phyloP scores from a whole-genome alignment of 331 rosid species.

The Quercus lobata region DNA sequence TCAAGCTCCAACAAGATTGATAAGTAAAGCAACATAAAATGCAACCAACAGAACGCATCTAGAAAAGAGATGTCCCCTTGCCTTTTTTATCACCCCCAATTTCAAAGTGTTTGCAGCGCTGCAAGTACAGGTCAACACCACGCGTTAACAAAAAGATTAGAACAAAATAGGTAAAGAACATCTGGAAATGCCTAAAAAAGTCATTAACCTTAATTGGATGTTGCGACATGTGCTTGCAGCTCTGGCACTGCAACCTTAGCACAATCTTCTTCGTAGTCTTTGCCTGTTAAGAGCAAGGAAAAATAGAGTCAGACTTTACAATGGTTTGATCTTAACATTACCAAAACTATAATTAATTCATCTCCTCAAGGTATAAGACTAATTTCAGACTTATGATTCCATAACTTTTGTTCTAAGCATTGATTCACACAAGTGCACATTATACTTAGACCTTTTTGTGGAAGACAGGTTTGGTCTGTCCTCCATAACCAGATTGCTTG shows the following conservation, averaged over 20 bases:
- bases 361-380: no score
- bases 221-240: conserved; percentile 82
- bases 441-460: conserved; percentile 61
- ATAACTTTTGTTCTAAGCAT: no score
- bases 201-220: conserved; percentile 66
- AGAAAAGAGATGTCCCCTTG: conserved; percentile 83
- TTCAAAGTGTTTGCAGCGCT: conserved; percentile 88
- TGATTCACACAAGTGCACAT: background rate
- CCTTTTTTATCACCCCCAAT: conserved; percentile 93
- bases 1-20: background rate
- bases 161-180: background rate
- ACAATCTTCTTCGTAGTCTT: conserved; percentile 85
- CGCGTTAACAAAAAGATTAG: background rate
- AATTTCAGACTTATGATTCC: background rate
- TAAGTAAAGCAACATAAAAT: background rate
- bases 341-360: no score
- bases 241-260: conserved; percentile 78
- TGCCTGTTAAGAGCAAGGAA: conserved; percentile 38
- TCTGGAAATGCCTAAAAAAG: background rate
- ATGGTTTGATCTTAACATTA: no score
- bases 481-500: conserved; percentile 91
- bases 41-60: background rate
- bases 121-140: conserved; percentile 23
- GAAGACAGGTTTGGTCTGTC: conserved; percentile 89
- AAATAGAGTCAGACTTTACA: no score